These are phyloP conservation scores for Dendrobium chrysotoxum DNA, from an alignment of 106 monocot genomes.

Conservation along the genomic window DNA sequence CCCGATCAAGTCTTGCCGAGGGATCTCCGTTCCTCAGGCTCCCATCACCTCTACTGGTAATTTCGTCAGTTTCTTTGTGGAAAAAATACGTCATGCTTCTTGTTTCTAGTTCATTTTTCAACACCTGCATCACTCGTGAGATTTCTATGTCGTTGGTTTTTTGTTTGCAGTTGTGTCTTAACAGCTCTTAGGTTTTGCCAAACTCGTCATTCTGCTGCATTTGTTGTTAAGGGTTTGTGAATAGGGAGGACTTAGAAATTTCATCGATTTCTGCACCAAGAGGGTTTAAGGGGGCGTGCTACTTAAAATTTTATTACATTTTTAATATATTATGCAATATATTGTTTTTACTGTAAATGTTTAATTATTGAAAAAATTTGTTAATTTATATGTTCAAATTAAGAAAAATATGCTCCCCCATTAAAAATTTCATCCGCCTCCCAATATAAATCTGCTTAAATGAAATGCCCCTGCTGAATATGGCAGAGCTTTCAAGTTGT, in stretches of 20 bases:
- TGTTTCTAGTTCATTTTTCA: background rate
- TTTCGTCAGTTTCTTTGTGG: background rate
- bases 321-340: background rate
- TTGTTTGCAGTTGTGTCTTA: background rate
- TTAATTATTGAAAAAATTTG: too few relatives aligned
- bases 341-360: background rate
- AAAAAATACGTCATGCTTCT: background rate
- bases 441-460: too few relatives aligned
- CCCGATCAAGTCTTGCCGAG: slow-evolving; percentile 90
- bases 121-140: background rate
- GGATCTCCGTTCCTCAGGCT: slow-evolving; percentile 70
- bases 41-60: slow-evolving; percentile 66
- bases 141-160: background rate
- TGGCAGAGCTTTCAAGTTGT: too few relatives aligned
- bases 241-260: background rate
- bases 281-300: background rate
- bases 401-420: too few relatives aligned
- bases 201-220: background rate
- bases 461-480: too few relatives aligned
- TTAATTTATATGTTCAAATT: too few relatives aligned
- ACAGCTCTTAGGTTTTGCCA: background rate
- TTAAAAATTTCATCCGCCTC: too few relatives aligned
- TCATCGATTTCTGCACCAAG: background rate
- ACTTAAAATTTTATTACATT: background rate
- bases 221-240: background rate